Conservation (phyloP, 2,329 filamentous ascomycete species). For the Colletotrichum phormii region DNA sequence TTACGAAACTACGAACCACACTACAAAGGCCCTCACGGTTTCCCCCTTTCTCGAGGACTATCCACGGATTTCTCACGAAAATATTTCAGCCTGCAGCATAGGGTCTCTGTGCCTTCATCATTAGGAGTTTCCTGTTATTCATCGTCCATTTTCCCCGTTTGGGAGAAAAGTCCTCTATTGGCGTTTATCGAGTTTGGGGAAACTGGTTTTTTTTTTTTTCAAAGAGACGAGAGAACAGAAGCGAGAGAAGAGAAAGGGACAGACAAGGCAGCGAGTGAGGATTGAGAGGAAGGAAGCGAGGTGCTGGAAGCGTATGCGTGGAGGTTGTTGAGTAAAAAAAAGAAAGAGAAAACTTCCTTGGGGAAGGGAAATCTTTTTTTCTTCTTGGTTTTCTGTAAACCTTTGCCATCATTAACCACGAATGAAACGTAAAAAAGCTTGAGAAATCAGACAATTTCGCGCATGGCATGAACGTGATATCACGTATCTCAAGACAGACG, state of each 20-base stretch:
- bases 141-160: background rate
- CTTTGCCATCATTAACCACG: background rate
- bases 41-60: background rate
- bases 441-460: background rate
- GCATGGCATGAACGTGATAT: no score
- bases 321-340: background rate
- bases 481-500: no score
- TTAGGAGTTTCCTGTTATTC: conserved; percentile 33
- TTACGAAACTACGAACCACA: conserved; percentile 11
- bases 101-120: conserved; percentile 33
- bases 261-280: background rate
- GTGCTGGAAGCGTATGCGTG: background rate
- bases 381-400: background rate
- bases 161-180: background rate
- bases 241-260: background rate
- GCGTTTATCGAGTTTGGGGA: conserved; percentile 35
- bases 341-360: background rate
- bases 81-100: conserved; percentile 29
- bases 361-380: background rate
- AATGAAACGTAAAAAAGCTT: background rate
- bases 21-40: conserved; percentile 2
- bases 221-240: conserved; percentile 24
- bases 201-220: background rate
- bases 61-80: conserved; percentile 28
- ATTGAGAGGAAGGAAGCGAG: background rate